Evolutionary conservation across 176 grass and related monocot genomes (phyloP).

Genomic region (Oryza officinalis): DNA sequence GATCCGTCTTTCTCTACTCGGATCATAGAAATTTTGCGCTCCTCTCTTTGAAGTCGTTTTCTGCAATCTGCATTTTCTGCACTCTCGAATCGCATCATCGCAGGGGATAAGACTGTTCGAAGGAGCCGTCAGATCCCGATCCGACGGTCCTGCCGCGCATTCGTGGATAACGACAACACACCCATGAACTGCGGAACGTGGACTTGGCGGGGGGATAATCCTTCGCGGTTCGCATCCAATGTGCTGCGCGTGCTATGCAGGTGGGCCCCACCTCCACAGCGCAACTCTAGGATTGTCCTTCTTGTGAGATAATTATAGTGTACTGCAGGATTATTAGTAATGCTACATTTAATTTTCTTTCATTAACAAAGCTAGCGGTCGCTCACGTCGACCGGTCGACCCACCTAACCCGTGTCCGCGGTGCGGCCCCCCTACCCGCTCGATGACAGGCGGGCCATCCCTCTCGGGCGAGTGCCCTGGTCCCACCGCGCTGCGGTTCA

Average conservation of each 20-base stretch:
- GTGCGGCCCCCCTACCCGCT: background rate
- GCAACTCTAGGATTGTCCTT: background rate
- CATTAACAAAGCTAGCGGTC: background rate
- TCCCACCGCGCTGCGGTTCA: background rate
- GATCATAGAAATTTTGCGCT: background rate
- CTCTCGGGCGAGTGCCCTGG: background rate
- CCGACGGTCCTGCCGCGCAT: background rate
- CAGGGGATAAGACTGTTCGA: background rate
- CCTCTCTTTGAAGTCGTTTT: background rate
- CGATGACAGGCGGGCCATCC: background rate
- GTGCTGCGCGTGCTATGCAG: conserved; percentile 32
- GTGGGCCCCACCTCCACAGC: background rate
- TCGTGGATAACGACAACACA: background rate
- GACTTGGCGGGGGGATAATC: background rate
- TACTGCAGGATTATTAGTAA: background rate
- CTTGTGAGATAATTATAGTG: background rate
- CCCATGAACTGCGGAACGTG: background rate
- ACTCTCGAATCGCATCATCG: background rate
- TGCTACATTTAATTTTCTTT: background rate
- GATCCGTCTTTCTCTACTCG: background rate
- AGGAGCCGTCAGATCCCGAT: background rate
- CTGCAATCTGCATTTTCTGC: background rate
- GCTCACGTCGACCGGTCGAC: background rate
- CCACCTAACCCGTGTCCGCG: background rate
- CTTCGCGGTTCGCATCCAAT: background rate